These are phyloP conservation scores for Taphrina communis DNA, from an alignment of 1,139 yeast species.

Conservation along the genomic window DNA sequence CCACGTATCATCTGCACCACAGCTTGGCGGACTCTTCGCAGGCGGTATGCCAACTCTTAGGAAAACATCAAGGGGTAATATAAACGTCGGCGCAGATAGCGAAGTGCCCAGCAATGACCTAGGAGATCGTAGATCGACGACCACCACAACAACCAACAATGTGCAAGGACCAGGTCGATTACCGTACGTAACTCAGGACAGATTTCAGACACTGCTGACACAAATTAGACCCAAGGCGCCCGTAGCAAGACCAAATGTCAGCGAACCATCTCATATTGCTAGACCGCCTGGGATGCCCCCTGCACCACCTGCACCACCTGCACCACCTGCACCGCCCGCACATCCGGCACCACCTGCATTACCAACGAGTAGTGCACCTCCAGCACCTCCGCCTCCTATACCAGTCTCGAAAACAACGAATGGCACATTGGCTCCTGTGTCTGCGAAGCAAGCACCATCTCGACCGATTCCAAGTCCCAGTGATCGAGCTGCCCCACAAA, in stretches of 20 bases:
- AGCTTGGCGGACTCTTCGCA: slow-evolving; percentile 78
- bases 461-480: slow-evolving; percentile 50
- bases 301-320: slow-evolving; percentile 42
- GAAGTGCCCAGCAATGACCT: slow-evolving; percentile 45
- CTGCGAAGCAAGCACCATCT: background rate
- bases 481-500: slow-evolving; percentile 44
- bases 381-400: slow-evolving; percentile 46
- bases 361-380: slow-evolving; percentile 46
- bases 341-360: slow-evolving; percentile 49
- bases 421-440: background rate
- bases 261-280: slow-evolving; percentile 37
- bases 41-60: slow-evolving; percentile 84
- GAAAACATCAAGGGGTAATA: slow-evolving; percentile 53
- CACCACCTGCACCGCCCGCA: slow-evolving; percentile 50
- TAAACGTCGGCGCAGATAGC: slow-evolving; percentile 45
- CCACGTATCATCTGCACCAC: slow-evolving; percentile 55
- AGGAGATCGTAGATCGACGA: background rate
- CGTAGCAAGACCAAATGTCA: slow-evolving; percentile 43
- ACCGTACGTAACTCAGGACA: slow-evolving; percentile 35
- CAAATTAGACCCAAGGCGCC: slow-evolving; percentile 11
- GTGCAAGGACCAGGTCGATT: slow-evolving; percentile 44
- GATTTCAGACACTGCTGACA: background rate
- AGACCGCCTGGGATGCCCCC: slow-evolving; percentile 49
- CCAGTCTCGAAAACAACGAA: slow-evolving; percentile 47
- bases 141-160: slow-evolving; percentile 50